Conservation (phyloP, 2,329 filamentous ascomycete species). For the Botryotinia calthae region DNA sequence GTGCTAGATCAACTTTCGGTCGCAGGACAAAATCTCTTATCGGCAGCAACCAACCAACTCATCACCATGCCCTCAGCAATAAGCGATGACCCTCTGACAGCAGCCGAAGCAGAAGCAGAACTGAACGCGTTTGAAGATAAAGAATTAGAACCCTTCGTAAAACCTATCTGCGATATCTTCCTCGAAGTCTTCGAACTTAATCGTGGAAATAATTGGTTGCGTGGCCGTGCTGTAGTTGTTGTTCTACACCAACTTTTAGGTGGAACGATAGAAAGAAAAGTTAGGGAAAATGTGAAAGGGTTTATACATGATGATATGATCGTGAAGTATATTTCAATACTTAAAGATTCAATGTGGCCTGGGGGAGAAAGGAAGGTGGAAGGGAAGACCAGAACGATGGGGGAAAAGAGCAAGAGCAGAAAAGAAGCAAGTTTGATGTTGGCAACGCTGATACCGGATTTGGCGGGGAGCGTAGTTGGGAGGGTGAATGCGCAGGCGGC, state of each 20-base stretch:
- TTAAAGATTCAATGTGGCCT: constrained; percentile 83
- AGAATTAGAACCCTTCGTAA: constrained; percentile 92
- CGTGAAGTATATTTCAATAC: constrained; percentile 68
- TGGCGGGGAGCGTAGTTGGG: constrained; percentile 91
- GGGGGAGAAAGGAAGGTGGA: constrained; percentile 55
- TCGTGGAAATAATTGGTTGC: constrained; percentile 93
- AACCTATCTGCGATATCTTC: constrained; percentile 97
- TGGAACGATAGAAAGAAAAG: constrained; percentile 92
- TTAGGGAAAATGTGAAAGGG: constrained; percentile 76
- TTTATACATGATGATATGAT: constrained; percentile 77
- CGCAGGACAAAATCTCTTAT: constrained; percentile 86
- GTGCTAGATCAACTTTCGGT: constrained; percentile 91
- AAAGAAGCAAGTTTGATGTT: constrained; percentile 88
- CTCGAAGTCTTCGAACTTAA: constrained; percentile 94
- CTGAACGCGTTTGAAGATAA: constrained; percentile 88
- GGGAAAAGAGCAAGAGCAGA: constrained; percentile 75
- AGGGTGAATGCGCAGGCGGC: constrained; percentile 87
- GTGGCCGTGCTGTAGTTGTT: constrained; percentile 91
- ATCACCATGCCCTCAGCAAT: constrained; percentile 53
- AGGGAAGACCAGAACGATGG: constrained; percentile 56
- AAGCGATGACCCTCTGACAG: constrained; percentile 50
- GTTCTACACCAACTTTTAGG: constrained; percentile 94
- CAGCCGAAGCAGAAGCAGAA: constrained; percentile 86
- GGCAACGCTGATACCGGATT: constrained; percentile 82
- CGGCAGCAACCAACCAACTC: constrained; percentile 67